These are phyloP conservation scores for Myxozyma melibiosi DNA, from an alignment of 805 yeast genomes.

Conservation along the genomic window DNA sequence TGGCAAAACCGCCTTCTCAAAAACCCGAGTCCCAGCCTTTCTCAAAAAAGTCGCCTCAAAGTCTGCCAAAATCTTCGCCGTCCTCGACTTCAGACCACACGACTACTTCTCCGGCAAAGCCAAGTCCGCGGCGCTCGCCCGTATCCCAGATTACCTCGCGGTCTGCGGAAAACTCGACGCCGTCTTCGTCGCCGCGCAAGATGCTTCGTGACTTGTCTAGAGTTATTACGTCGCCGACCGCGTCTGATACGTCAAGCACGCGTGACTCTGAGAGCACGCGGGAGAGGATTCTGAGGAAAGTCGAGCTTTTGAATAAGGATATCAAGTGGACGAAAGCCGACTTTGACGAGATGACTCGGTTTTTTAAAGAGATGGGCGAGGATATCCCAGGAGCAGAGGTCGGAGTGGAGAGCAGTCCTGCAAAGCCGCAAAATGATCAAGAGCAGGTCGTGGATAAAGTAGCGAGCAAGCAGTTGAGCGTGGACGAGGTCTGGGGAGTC, in stretches of 20 bases:
- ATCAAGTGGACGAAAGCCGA: not conserved
- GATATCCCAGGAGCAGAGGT: not conserved
- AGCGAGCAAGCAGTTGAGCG: not conserved
- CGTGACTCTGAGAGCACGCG: not conserved
- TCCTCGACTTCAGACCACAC: not conserved
- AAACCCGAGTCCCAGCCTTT: not conserved
- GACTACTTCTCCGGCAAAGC: not conserved
- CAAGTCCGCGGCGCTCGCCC: not conserved
- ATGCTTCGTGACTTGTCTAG: slow-evolving; percentile 11
- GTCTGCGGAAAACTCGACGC: no score
- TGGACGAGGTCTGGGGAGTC: not conserved
- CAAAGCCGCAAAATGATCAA: not conserved
- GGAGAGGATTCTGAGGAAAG: not conserved
- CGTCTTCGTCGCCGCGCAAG: slow-evolving; percentile 3
- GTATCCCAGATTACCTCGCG: not conserved
- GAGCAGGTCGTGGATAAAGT: not conserved
- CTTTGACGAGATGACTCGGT: not conserved
- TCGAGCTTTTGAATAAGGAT: not conserved
- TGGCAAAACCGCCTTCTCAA: not conserved
- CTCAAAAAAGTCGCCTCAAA: no score
- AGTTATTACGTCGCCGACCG: not conserved
- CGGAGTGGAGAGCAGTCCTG: not conserved
- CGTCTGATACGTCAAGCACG: not conserved
- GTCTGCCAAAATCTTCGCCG: not conserved
- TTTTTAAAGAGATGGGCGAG: not conserved